Conservation (phyloP, 768 basidiomycete species). For the Strobilomyces confusus region DNA sequence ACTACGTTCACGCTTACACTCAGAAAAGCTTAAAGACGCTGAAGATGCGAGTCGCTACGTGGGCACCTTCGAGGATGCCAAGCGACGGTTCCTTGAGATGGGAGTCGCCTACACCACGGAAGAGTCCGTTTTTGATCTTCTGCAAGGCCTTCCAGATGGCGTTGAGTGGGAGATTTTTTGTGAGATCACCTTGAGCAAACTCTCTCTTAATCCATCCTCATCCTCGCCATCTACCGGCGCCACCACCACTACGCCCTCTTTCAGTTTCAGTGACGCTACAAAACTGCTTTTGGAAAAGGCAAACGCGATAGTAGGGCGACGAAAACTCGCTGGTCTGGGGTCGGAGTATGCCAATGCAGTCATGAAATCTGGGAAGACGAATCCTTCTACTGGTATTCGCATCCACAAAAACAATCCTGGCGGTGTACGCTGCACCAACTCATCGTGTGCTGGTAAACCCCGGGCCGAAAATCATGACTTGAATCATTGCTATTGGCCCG, state of each 20-base stretch:
- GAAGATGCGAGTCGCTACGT: background rate
- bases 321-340: background rate
- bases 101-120: background rate
- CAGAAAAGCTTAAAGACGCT: background rate
- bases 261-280: background rate
- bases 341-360: background rate
- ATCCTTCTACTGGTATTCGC: background rate
- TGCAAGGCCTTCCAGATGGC: background rate
- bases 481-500: background rate
- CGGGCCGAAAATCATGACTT: background rate
- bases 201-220: background rate
- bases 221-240: background rate
- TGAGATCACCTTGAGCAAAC: background rate
- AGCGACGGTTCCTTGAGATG: background rate
- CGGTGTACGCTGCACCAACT: background rate
- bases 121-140: background rate
- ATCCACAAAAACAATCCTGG: background rate
- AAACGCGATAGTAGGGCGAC: background rate
- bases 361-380: background rate
- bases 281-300: background rate
- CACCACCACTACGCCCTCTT: background rate
- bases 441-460: background rate
- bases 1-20: fast-evolving
- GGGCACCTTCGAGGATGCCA: background rate
- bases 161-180: background rate